phyloP scores from a whole-genome alignment of 441 rosid species.

The Erysimum cheiri region DNA sequence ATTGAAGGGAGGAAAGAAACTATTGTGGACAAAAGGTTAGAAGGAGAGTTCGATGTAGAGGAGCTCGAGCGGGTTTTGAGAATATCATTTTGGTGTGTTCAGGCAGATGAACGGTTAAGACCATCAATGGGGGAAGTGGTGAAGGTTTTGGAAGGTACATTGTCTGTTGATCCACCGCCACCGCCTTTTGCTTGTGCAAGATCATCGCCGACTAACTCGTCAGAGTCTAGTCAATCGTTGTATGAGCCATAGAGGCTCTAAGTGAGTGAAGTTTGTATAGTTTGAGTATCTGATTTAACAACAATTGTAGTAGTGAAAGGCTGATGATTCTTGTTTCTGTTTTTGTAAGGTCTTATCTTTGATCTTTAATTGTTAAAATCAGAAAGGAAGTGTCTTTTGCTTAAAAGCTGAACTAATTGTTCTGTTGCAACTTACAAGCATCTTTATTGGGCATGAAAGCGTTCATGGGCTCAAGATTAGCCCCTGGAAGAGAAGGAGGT shows the following conservation, averaged over 20 bases:
- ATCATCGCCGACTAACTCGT: constrained; percentile 39
- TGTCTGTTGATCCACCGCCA: constrained; percentile 76
- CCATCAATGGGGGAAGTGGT: constrained; percentile 83
- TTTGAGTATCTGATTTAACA: constrained; percentile 39
- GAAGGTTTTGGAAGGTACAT: constrained; percentile 76
- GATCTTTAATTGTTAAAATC: constrained; percentile 15
- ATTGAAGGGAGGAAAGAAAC: constrained; percentile 53
- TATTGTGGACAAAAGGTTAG: constrained; percentile 56
- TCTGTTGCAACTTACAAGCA: neutral
- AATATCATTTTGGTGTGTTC: constrained; percentile 85
- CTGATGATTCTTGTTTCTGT: constrained; percentile 35
- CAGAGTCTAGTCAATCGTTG: constrained; percentile 44
- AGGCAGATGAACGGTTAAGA: constrained; percentile 63
- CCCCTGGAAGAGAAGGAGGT: neutral
- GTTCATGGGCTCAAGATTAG: neutral
- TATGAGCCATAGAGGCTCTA: constrained; percentile 27
- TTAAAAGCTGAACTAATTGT: neutral
- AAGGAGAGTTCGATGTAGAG: constrained; percentile 46
- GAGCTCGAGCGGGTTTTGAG: constrained; percentile 71
- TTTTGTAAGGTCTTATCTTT: constrained; percentile 15
- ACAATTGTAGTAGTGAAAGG: constrained; percentile 32
- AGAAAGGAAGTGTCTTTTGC: neutral
- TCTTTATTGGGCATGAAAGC: neutral
- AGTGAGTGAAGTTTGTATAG: constrained; percentile 39
- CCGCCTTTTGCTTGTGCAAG: constrained; percentile 52